Base-by-base conservation (phyloP, 257 asterid genomes). In the Solanum habrochaites region DNA sequence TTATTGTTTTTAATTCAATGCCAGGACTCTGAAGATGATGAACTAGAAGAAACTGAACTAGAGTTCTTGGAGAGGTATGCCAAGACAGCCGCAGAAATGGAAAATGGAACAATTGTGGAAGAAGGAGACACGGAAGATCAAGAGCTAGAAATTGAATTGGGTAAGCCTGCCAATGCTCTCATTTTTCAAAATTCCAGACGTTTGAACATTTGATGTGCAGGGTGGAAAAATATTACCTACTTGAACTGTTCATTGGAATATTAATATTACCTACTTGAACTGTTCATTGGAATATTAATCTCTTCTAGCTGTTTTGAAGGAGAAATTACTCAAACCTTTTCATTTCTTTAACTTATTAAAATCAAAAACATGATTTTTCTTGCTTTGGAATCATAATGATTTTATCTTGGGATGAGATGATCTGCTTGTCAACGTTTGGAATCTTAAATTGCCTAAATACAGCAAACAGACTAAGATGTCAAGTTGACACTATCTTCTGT, bases 11-110 rank as follows among this genome's bases (percentile, higher is more conserved):
- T 69, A 47, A 71, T 58, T 64, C 70, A 85, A 56, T 87, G 71
- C 60, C 64, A 91, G 93, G 91, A 89, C 86, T 91, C 93, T 21
- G 93, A 91, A 70, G 91, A 85, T 64, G 90, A 91, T 87, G 92
- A 87, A 58, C 77, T 27, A 6, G 93, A 91, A 88, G 93, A 91
- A 85, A 91, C 92, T 49, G 91, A 89, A 87, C 92, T 89, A 86
- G 93, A 89, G 86, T 91, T 89, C 91, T 87, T 91, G 86, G 88
- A 88, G 83, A 91, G 93, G 84, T 89, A 86, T 60, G 91, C 92
- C 29, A 60, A 87, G 84, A 86, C 89, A 42, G 93, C 93, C 4
- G 71, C 23, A 6, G 91, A 66, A 66, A 82, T 91, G 90, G 93
- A 91, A 86, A 85, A 88, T 77, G 90, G 85, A 31, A 77, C 86